Evolutionary conservation across 208 protist species (phyloP).

Genomic region (Vickermania ingenoplastis): DNA sequence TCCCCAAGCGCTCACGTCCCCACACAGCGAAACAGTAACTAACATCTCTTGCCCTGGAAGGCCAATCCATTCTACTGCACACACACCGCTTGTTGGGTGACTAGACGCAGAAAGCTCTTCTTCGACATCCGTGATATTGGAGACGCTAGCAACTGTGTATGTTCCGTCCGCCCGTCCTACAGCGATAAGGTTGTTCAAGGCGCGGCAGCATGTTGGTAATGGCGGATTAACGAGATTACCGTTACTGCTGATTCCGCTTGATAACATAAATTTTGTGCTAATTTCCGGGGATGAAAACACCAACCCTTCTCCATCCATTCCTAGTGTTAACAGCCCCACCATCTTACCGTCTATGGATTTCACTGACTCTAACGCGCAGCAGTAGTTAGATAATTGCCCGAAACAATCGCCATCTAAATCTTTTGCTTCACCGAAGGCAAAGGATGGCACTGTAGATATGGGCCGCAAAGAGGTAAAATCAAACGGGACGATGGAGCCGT

Average conservation of each 20-base stretch:
- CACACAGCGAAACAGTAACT: conserved; percentile 62
- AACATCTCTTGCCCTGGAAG: conserved; percentile 6
- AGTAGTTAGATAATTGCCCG: conserved; percentile 39
- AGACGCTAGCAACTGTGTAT: conserved; percentile 30
- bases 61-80: conserved; percentile 37
- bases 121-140: conserved; percentile 2
- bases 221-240: conserved; percentile 63
- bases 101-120: conserved; percentile 29
- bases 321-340: background rate
- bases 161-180: conserved; percentile 55
- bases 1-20: conserved; percentile 66
- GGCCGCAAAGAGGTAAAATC: conserved; percentile 2
- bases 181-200: conserved; percentile 18
- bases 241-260: too few relatives aligned
- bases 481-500: background rate
- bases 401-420: conserved; percentile 10
- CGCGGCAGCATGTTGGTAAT: conserved; percentile 39
- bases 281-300: background rate
- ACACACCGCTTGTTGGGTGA: conserved; percentile 56
- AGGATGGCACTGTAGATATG: conserved; percentile 12
- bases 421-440: conserved; percentile 27
- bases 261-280: too few relatives aligned
- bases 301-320: conserved; percentile 1
- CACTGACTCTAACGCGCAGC: conserved; percentile 14
- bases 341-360: background rate